These are phyloP conservation scores for Penicillium lividum DNA, from an alignment of 495 filamentous ascomycete species.

Conservation along the genomic window DNA sequence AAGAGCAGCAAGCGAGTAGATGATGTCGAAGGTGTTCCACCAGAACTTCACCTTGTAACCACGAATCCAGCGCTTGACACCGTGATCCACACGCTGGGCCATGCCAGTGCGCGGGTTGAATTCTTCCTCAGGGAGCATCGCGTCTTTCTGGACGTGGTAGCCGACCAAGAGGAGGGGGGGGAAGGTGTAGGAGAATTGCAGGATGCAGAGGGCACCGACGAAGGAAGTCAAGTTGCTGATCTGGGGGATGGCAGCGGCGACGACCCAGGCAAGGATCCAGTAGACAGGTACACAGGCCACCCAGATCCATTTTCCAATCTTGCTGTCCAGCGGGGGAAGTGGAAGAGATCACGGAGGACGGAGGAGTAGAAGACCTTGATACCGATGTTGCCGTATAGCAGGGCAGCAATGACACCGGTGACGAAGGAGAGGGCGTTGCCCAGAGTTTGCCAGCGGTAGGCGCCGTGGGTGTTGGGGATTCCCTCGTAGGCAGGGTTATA, in stretches of 20 bases:
- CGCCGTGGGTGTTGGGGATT: conserved; percentile 14
- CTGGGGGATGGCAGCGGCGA: conserved; percentile 49
- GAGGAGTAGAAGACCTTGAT: conserved; percentile 63
- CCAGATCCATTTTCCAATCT: conserved; percentile 52
- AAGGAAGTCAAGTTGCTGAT: conserved; percentile 45
- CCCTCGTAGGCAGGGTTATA: conserved; percentile 51
- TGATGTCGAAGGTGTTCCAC: conserved; percentile 37
- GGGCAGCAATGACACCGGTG: conserved; percentile 54
- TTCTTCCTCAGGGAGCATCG: conserved; percentile 41
- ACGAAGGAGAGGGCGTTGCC: conserved; percentile 55
- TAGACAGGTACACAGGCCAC: conserved; percentile 52
- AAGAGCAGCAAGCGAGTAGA: conserved; percentile 34
- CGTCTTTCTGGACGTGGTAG: conserved; percentile 43
- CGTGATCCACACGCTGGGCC: conserved; percentile 34
- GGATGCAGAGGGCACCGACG: conserved; percentile 46
- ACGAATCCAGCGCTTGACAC: conserved; percentile 42
- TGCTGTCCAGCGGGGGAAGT: conserved; percentile 46
- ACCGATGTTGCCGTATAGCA: conserved; percentile 60
- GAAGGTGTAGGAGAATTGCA: conserved; percentile 53
- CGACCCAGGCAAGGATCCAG: conserved; percentile 52
- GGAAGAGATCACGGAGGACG: conserved; percentile 53
- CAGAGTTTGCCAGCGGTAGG: conserved; percentile 53
- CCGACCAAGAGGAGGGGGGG: conserved; percentile 47
- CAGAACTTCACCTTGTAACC: conserved; percentile 37
- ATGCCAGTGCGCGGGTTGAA: conserved; percentile 48